Evolutionary conservation across 257 asterid genomes (phyloP), one percentile per base, ranked within the genome.

Genomic region (Paulownia fortunei): DNA sequence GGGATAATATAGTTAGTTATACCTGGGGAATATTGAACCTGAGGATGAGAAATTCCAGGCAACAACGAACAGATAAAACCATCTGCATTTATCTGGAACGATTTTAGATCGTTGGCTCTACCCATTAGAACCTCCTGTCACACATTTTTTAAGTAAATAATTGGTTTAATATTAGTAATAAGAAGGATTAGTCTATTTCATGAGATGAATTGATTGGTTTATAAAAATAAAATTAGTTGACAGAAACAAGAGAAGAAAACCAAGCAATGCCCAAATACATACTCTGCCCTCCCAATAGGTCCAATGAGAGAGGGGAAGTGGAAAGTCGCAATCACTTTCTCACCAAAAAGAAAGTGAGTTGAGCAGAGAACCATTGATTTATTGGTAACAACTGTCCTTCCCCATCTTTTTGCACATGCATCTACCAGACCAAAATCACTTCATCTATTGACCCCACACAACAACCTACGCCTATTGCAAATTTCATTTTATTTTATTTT

Each of bases 21-120:
- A 93, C 98, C 98, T 32, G 98, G 98, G 73, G 98, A 92, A 85
- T 94, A 94, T 72, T 88, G 95, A 42, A 94, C 88, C 79, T 94
- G 93, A 23, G 98, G 77, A 71, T 87, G 86, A 77, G 95, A 84
- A 47, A 86, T 77, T 74, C 98, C 98, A n/a, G 98, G 98, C 76
- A 94, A 58, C 69, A 90, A 37, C 0, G 98, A 94, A 58, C 98
- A 92, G 27, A 94, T 85, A 74, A 94, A 94, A 15, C 79, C 88
- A 79, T 92, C 98, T 32, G 97, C 98, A 80, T 90, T 94, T 21
- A 75, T 83, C 82, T 85, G 94, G 74, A 94, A 94, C 1, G 92
- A 82, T 68, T 76, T 85, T 1, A 94, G 80, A 76, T 90, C 97
- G 15, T 79, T 81, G 55, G 87, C 84, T 78, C 75, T 88, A 21